Conservation (phyloP, 352 stramenopile genomes). For the Globisporangium sylvaticum region DNA sequence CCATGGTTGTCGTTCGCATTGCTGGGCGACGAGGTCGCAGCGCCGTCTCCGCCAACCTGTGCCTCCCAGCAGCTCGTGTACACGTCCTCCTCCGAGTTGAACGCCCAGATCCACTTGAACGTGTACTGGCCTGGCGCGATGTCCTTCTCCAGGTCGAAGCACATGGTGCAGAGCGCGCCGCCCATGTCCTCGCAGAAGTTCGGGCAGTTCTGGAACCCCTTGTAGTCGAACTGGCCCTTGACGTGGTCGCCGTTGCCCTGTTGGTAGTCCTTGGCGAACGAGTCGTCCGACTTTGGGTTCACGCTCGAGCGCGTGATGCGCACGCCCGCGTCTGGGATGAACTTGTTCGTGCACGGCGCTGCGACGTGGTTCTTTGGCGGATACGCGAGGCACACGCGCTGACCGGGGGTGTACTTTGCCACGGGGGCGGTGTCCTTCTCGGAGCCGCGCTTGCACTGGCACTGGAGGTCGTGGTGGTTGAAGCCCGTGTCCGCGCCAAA, state of each 20-base stretch:
- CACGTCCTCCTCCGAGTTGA: constrained; percentile 27
- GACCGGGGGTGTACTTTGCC: constrained; percentile 29
- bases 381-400: constrained; percentile 37
- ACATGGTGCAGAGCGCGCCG: constrained; percentile 35
- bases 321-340: constrained; percentile 27
- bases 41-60: not conserved
- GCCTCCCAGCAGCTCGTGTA: constrained; percentile 37
- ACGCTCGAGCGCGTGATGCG: constrained; percentile 22
- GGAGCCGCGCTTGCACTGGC: constrained; percentile 22
- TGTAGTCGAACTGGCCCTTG: constrained; percentile 32
- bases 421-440: no score
- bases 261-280: constrained; percentile 13
- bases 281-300: constrained; percentile 16
- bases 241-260: constrained; percentile 25
- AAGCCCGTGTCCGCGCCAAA: constrained; percentile 32
- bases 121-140: constrained; percentile 32
- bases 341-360: constrained; percentile 24
- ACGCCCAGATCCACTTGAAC: constrained; percentile 34
- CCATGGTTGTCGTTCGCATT: not conserved
- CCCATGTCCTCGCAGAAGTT: constrained; percentile 34
- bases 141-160: constrained; percentile 35
- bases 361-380: constrained; percentile 42
- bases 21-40: no score
- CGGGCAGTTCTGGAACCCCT: constrained; percentile 38
- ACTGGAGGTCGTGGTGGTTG: constrained; percentile 19